Evolutionary conservation across 192 early-diverging fungal species (phyloP).

Genomic region (Helicostylum pulchrum): DNA sequence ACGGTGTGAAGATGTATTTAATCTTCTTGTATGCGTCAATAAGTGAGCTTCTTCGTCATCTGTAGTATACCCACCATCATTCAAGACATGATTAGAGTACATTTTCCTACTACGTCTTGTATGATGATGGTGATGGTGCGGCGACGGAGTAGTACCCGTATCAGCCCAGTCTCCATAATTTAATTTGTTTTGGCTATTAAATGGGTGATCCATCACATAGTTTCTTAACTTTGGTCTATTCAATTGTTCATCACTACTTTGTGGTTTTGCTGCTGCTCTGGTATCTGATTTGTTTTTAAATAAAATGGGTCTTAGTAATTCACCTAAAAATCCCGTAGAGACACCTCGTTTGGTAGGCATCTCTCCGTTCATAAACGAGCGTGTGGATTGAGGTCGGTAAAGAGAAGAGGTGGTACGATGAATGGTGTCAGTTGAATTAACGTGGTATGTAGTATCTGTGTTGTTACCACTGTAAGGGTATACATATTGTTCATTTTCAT

Average conservation of each 20-base stretch:
- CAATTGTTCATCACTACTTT: neutral
- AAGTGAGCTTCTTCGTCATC: slow-evolving; percentile 29
- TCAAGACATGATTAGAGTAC: neutral
- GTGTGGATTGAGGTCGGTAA: slow-evolving; percentile 14
- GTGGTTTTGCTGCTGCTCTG: neutral
- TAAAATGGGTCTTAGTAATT: slow-evolving; percentile 6
- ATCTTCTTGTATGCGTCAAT: neutral
- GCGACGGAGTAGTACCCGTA: neutral
- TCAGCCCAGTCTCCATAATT: neutral
- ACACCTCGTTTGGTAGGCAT: neutral
- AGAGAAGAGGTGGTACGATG: slow-evolving; percentile 16
- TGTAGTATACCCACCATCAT: slow-evolving; percentile 29
- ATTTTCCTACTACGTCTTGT: slow-evolving; percentile 6
- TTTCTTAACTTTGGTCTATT: slow-evolving; percentile 21
- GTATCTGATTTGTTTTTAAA: slow-evolving; percentile 13
- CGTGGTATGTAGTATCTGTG: neutral
- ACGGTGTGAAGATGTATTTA: neutral
- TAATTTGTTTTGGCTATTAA: neutral
- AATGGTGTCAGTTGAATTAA: slow-evolving; percentile 8
- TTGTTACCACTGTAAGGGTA: slow-evolving; percentile 26
- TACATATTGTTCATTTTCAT: slow-evolving; percentile 35
- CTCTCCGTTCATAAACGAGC: neutral
- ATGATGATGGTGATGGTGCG: no score
- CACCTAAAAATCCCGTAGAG: slow-evolving; percentile 8
- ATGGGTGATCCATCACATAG: slow-evolving; percentile 24